Evolutionary conservation across 306 rosid genomes (phyloP).

Genomic region (Albizia julibrissin): DNA sequence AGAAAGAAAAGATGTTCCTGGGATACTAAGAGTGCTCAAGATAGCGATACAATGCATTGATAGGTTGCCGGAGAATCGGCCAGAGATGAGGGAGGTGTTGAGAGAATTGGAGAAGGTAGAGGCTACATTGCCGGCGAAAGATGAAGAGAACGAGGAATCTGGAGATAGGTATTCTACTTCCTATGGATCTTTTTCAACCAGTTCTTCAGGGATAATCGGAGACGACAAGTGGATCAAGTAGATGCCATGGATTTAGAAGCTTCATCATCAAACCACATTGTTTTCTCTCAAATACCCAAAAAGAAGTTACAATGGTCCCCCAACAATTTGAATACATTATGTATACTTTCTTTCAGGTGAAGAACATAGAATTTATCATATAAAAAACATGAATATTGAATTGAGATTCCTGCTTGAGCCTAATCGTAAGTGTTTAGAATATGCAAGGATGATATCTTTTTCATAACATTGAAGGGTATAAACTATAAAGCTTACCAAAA

Average conservation of each 20-base stretch:
- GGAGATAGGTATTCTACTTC: constrained; percentile 34
- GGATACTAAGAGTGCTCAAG: background rate
- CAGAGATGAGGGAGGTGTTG: constrained; percentile 47
- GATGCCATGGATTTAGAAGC: background rate
- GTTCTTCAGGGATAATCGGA: background rate
- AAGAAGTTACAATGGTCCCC: too few relatives aligned
- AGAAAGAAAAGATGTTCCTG: background rate
- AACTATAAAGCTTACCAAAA: background rate
- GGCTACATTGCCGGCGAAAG: constrained; percentile 21
- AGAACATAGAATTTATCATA: background rate
- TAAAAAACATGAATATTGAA: background rate
- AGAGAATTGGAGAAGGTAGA: constrained; percentile 39
- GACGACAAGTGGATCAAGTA: too few relatives aligned
- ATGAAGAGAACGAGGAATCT: constrained; percentile 29
- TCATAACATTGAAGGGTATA: too few relatives aligned
- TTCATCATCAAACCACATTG: background rate
- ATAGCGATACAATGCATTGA: background rate
- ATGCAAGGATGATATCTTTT: background rate
- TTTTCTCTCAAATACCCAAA: too few relatives aligned
- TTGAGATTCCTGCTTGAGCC: background rate
- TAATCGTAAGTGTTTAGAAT: background rate
- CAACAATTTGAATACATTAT: too few relatives aligned
- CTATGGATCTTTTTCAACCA: constrained; percentile 37
- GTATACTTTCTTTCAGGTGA: background rate
- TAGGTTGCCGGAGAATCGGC: constrained; percentile 38